These are phyloP conservation scores for Bothriochloa decipiens DNA, from an alignment of 176 grass and related monocot species.

Conservation along the genomic window DNA sequence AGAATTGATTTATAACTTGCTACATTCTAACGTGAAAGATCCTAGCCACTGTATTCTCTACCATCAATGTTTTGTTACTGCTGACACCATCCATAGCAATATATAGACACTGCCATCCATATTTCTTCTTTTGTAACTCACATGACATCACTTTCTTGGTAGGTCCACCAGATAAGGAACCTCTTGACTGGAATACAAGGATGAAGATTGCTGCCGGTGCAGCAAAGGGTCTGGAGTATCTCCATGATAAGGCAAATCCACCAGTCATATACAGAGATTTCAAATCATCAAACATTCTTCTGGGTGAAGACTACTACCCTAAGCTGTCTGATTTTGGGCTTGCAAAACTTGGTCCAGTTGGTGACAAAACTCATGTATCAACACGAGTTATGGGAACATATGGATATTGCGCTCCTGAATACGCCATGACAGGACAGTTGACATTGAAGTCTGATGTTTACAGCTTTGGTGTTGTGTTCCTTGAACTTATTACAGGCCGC, in stretches of 20 bases:
- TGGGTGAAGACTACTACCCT: constrained; percentile 76
- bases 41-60: neutral
- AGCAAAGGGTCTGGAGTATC: constrained; percentile 91
- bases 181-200: constrained; percentile 90
- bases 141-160: constrained; percentile 22
- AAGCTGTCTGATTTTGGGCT: constrained; percentile 99
- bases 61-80: constrained; percentile 6
- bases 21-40: constrained; percentile 13
- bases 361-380: constrained; percentile 95
- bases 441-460: constrained; percentile 98
- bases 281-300: constrained; percentile 98
- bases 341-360: constrained; percentile 97
- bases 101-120: constrained; percentile 12
- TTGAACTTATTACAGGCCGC: constrained; percentile 90
- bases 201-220: constrained; percentile 97
- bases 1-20: constrained; percentile 8
- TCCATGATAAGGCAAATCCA: constrained; percentile 92
- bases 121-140: constrained; percentile 38
- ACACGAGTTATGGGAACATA: constrained; percentile 99
- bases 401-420: constrained; percentile 98
- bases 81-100: constrained; percentile 14
- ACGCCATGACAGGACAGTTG: constrained; percentile 99
- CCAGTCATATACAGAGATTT: constrained; percentile 99
- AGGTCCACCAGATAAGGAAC: constrained; percentile 77
- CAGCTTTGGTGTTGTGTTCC: constrained; percentile 99